phyloP scores from a whole-genome alignment of 2,329 filamentous ascomycete genomes.

The Aspergillus intermedius region DNA sequence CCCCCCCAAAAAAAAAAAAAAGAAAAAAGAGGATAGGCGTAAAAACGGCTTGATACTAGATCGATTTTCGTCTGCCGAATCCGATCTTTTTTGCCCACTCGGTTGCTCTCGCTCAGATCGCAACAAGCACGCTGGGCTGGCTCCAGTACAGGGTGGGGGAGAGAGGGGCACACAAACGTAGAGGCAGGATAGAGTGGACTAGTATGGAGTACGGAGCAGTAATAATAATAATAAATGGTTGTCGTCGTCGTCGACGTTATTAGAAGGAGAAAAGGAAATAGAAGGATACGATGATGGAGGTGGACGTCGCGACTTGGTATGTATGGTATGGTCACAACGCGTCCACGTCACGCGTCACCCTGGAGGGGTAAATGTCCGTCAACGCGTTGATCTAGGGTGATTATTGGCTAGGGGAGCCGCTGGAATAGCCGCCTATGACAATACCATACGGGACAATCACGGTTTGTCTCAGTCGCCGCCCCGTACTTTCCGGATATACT shows the following conservation, averaged over 20 bases:
- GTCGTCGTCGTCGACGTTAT: not conserved
- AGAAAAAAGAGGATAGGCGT: constrained; percentile 1
- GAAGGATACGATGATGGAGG: constrained; percentile 13
- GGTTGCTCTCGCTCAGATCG: not conserved
- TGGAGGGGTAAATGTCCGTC: not conserved
- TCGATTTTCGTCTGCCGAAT: not conserved
- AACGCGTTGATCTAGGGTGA: not conserved
- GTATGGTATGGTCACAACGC: constrained; percentile 25
- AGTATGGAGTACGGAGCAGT: no score
- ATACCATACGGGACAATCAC: not conserved
- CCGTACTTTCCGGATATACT: no score
- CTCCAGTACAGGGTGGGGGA: constrained; percentile 10
- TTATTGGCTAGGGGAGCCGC: not conserved
- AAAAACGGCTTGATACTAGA: not conserved
- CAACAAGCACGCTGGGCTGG: constrained; percentile 2
- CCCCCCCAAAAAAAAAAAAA: no score
- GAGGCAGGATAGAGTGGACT: no score
- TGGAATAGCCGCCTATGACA: not conserved
- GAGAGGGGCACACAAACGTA: not conserved
- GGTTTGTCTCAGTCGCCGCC: not conserved
- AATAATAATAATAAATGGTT: not conserved
- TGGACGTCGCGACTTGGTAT: constrained; percentile 10
- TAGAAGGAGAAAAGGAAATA: constrained; percentile 6
- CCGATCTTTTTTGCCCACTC: not conserved
- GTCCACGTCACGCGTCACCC: constrained; percentile 8